Evolutionary conservation across 106 monocot genomes (phyloP), one percentile per base, ranked within the genome.

Genomic region (Agapanthus africanus): DNA sequence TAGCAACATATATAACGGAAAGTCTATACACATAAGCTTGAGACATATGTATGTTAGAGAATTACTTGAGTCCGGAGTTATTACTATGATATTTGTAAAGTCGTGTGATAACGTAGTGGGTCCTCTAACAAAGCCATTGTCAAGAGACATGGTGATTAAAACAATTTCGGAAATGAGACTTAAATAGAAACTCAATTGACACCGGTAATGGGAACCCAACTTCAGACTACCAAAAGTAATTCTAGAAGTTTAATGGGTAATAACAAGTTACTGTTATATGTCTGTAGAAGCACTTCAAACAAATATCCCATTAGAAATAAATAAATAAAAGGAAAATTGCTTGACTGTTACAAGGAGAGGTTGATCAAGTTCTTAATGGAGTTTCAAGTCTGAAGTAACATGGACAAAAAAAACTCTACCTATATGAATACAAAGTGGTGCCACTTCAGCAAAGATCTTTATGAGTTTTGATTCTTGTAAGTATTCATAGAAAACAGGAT

Each of bases 1-100:
- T 62, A 62, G 1, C 28, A 11, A 62, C 9, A 16, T 31, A 31
- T 62, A 34, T 62, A 62, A 62, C 28, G 61, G 61, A 62, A 62
- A 62, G 16, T 62, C 61, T 31, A 2, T 4, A 34, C 61, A 62
- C 16, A 62, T 62, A 9, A 62, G 61, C 27, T 9, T 62, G 14
- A 18, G 61, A 33, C 61, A 62, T 62, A 18, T 10, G 7, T 62
- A 62, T 30, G 61, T 62, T 22, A 0, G 1, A 3, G 8, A 31
- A 26, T 31, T 62, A 62, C n/a, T 62, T 7, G 16, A 11, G n/a
- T 11, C 11, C 7, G 61, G 33, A 30, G 33, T 62, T 4, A 62
- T 62, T 30, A 62, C 32, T 30, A 62, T 62, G 3, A 8, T 33
- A 8, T 62, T 5, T 62, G 33, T 62, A 27, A 62, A 34, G 18